A percentile compares a stretch with the other conserved stretches of the same genome.
Conservation (phyloP, 2,329 filamentous ascomycete genomes). For the Corynespora cassiicola region DNA sequence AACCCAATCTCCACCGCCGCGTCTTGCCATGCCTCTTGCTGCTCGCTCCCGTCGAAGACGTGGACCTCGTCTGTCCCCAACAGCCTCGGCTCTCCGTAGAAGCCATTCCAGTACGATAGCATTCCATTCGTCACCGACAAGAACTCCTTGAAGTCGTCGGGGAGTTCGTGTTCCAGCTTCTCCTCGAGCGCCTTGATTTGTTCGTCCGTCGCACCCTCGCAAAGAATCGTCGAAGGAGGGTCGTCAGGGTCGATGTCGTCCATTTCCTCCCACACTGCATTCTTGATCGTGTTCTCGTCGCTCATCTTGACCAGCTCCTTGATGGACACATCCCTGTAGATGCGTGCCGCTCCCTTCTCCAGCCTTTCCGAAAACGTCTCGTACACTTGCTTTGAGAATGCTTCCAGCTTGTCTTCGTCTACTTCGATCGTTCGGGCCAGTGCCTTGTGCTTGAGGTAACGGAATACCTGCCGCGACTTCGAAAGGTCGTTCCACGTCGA, state of each 20-base stretch:
- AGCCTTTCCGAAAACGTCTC: slow-evolving; percentile 17
- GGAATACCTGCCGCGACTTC: slow-evolving; percentile 19
- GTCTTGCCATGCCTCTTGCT: slow-evolving; percentile 17
- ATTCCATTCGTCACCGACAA: slow-evolving; percentile 19
- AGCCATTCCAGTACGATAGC: slow-evolving; percentile 21
- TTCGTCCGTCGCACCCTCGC: slow-evolving; percentile 14
- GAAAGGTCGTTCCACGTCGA: slow-evolving; percentile 14
- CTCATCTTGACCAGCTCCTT: slow-evolving; percentile 18
- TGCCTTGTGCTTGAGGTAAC: slow-evolving; percentile 16
- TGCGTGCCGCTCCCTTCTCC: slow-evolving; percentile 13
- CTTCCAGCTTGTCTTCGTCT: slow-evolving; percentile 15
- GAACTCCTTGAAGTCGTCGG: slow-evolving; percentile 24
- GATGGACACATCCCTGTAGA: slow-evolving; percentile 13
- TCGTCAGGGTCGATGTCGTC: slow-evolving; percentile 17
- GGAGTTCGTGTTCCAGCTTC: slow-evolving; percentile 10
- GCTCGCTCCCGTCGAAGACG: slow-evolving; percentile 18
- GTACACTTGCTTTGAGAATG: slow-evolving; percentile 14
- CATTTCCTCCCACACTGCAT: slow-evolving; percentile 28
- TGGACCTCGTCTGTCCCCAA: slow-evolving; percentile 16
- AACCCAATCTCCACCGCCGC: slow-evolving; percentile 16
- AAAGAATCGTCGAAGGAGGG: slow-evolving; percentile 20
- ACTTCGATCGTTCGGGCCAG: slow-evolving; percentile 16
- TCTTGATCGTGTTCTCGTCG: slow-evolving; percentile 25
- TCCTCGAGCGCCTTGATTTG: slow-evolving; percentile 16
- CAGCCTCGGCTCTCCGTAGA: slow-evolving; percentile 18